Evolutionary conservation across 768 basidiomycete species (phyloP), one percentile per base, ranked within the genome.

Genomic region (Boletales sp.): DNA sequence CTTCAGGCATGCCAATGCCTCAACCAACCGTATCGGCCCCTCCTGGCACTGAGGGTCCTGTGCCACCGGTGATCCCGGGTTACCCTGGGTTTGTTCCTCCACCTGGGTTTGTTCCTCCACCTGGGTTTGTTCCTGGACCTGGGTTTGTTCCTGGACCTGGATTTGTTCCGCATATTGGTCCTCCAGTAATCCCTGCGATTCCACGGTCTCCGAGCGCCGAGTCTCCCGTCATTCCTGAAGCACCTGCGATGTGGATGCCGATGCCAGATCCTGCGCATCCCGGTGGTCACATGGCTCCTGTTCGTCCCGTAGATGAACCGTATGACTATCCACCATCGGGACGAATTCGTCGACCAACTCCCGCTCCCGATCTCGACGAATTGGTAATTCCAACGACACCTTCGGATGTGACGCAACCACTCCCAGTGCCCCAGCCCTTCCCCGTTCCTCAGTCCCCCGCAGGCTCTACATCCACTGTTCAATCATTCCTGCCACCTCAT

Each of bases 261-360:
- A 53, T 68, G 64, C 68, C 68, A 41, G 60, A 63, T 14, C 62
- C 62, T 36, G 9, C 34, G 38, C 7, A 57, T 47, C 3, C 60
- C 47, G 31, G 25, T 28, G 25, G 25, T 28, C 25, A 7, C 25
- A 34, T 18, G 10, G 55, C 53, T 13, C 70, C 70, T 9, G 71
- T 76, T 18, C 65, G 77, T 46, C 74, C 76, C 8, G 63, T 59
- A 21, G 74, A 70, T n/a, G 44, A 39, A 4, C 53, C 54, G 10
- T 57, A 50, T 28, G 53, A 36, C 3, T 50, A 43, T 38, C 54
- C 33, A 38, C 44, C 51, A 2, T 44, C 35, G 2, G 41, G 42
- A 17, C 61, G 51, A 9, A 13, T 19, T 28, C 19, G 15, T 15
- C 53, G 45, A 56, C 21, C 57, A 2, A 11, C 19, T 28, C 25